Evolutionary conservation across 2,329 filamentous ascomycete species (phyloP).

Genomic region (Aureobasidium musti): DNA sequence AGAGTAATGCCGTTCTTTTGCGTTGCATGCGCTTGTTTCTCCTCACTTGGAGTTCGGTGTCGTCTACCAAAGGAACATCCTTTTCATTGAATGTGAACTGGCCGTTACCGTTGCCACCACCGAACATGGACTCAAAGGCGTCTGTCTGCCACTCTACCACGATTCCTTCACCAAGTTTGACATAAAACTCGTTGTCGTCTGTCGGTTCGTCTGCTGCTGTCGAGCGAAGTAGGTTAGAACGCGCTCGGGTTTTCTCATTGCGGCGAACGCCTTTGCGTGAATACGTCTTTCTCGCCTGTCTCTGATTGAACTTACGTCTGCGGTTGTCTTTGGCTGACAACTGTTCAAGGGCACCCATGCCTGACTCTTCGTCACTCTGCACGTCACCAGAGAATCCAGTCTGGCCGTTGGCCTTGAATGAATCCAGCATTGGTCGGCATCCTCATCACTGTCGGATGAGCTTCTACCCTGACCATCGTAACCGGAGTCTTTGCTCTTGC

Average conservation of each 20-base stretch:
- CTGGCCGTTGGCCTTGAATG: conserved; percentile 2
- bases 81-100: conserved; percentile 59
- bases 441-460: conserved; percentile 35
- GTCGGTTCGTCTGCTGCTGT: conserved; percentile 38
- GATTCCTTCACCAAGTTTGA: conserved; percentile 80
- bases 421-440: conserved; percentile 19
- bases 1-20: conserved; percentile 76
- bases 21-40: conserved; percentile 65
- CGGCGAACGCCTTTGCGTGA: conserved; percentile 33
- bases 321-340: conserved; percentile 26
- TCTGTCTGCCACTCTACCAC: conserved; percentile 81
- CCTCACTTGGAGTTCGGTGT: conserved; percentile 63
- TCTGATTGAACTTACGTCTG: conserved; percentile 28
- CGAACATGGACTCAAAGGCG: conserved; percentile 71
- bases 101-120: conserved; percentile 57
- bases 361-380: conserved; percentile 30
- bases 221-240: conserved; percentile 33
- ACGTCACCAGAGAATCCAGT: conserved; percentile 27
- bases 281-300: conserved; percentile 33
- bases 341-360: conserved; percentile 26
- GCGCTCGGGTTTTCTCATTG: conserved; percentile 5
- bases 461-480: conserved; percentile 26
- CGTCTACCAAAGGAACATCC: conserved; percentile 56
- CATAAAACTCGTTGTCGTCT: conserved; percentile 40
- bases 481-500: conserved; percentile 30